Conservation (phyloP, 176 grass and related monocot species). For the Calamus simplicifolius region DNA sequence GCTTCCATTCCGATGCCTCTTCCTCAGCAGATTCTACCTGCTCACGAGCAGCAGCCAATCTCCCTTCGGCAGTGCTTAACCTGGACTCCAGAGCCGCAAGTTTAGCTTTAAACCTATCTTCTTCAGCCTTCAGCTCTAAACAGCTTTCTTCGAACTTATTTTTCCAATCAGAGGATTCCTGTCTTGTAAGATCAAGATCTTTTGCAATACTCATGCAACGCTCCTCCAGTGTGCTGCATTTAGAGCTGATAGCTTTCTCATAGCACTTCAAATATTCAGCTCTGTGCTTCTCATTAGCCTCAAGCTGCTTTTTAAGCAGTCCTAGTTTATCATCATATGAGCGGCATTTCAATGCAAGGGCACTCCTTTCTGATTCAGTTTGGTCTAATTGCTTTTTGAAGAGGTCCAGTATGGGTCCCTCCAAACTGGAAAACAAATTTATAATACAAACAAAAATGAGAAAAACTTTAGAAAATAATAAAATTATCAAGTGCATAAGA, state of each 20-base stretch:
- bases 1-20: conserved; percentile 67
- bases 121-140: conserved; percentile 31
- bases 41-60: conserved; percentile 53
- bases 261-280: conserved; percentile 65
- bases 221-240: conserved; percentile 65
- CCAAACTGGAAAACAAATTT: conserved; percentile 41
- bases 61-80: conserved; percentile 43
- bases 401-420: conserved; percentile 64
- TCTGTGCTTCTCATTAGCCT: conserved; percentile 56
- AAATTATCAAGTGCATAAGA: too few species aligned
- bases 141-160: conserved; percentile 40
- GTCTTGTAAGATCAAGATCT: conserved; percentile 47
- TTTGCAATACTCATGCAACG: conserved; percentile 42
- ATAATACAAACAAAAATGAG: not conserved
- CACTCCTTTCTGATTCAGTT: conserved; percentile 56
- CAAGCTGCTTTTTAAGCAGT: conserved; percentile 61
- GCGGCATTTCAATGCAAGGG: conserved; percentile 47
- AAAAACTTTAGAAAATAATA: not conserved
- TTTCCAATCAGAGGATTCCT: conserved; percentile 58
- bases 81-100: conserved; percentile 40
- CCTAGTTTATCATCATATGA: conserved; percentile 66
- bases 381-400: conserved; percentile 63
- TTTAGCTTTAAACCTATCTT: conserved; percentile 34
- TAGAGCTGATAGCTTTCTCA: conserved; percentile 50
- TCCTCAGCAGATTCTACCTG: conserved; percentile 47